A percentile compares a stretch with the other conserved stretches of the same genome.
These are phyloP conservation scores for Amauroascus niger DNA, from an alignment of 2,329 filamentous ascomycete species.

Conservation along the genomic window DNA sequence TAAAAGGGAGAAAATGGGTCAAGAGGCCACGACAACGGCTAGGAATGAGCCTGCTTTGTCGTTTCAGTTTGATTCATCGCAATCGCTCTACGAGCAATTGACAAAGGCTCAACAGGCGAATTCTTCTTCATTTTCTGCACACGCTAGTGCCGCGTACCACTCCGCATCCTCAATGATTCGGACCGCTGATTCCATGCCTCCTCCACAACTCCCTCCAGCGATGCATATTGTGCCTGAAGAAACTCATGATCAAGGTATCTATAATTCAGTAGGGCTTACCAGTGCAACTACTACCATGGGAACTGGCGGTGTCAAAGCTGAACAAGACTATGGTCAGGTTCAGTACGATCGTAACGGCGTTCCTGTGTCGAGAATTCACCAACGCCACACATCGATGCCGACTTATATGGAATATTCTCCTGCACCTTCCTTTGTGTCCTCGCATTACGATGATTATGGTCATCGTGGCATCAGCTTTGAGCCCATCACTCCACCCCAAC, in stretches of 20 bases:
- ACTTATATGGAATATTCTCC: slow-evolving; percentile 97
- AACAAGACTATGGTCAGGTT: slow-evolving; percentile 69
- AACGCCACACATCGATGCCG: slow-evolving; percentile 97
- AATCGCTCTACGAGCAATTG: slow-evolving; percentile 97
- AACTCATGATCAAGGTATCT: slow-evolving; percentile 57
- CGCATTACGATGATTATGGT: slow-evolving; percentile 96
- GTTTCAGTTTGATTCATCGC: slow-evolving; percentile 98
- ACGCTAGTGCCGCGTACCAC: slow-evolving; percentile 59
- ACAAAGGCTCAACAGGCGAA: slow-evolving; percentile 99
- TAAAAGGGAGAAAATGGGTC: slow-evolving; percentile 98
- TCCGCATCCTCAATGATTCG: slow-evolving; percentile 81
- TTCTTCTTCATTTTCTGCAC: slow-evolving; percentile 87
- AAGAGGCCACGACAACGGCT: slow-evolving; percentile 92
- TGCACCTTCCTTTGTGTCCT: slow-evolving; percentile 96
- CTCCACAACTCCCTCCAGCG: slow-evolving; percentile 63
- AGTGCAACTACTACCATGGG: slow-evolving; percentile 55
- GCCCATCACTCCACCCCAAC: slow-evolving; percentile 90
- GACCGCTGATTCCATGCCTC: slow-evolving; percentile 79
- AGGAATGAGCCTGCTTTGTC: slow-evolving; percentile 95
- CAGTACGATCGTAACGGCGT: slow-evolving; percentile 91
- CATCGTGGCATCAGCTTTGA: slow-evolving; percentile 93
- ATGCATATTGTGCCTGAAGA: slow-evolving; percentile 54
- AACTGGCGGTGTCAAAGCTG: slow-evolving; percentile 66
- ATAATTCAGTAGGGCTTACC: slow-evolving; percentile 60
- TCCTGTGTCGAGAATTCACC: slow-evolving; percentile 70